Evolutionary conservation across 768 basidiomycete species (phyloP).

Genomic region (Rhizopogon roseolus): DNA sequence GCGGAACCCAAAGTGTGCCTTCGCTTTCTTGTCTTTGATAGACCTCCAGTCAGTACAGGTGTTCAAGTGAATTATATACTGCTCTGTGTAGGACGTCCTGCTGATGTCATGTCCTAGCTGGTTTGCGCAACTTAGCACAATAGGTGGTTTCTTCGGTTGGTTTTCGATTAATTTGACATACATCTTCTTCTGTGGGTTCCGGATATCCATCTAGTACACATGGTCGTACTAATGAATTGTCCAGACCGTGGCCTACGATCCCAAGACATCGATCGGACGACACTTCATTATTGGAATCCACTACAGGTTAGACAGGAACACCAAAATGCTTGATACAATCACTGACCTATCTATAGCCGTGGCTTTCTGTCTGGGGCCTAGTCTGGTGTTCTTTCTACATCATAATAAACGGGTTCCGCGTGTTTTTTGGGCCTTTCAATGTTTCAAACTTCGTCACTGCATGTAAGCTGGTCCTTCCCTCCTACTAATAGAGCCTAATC

Average conservation of each 20-base stretch:
- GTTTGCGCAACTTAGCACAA: conserved; percentile 62
- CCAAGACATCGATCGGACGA: conserved; percentile 61
- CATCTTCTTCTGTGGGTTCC: conserved; percentile 55
- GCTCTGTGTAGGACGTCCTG: too few relatives aligned
- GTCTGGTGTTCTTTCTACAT: conserved; percentile 59
- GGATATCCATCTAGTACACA: background rate
- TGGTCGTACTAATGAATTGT: conserved; percentile 4
- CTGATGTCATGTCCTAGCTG: conserved; percentile 33
- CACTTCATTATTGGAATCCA: conserved; percentile 54
- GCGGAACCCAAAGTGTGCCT: conserved; percentile 28
- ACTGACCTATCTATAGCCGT: conserved; percentile 33
- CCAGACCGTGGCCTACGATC: conserved; percentile 60
- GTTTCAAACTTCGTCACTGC: conserved; percentile 44
- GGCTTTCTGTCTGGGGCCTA: conserved; percentile 63
- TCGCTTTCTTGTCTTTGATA: conserved; percentile 54
- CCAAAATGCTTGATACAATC: conserved; percentile 19
- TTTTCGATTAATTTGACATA: conserved; percentile 64
- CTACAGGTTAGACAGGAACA: conserved; percentile 33
- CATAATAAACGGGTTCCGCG: conserved; percentile 48
- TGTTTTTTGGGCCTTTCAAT: conserved; percentile 56
- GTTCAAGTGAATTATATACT: conserved; percentile 6
- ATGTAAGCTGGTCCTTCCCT: conserved; percentile 27
- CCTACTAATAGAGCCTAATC: conserved; percentile 1
- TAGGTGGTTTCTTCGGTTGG: conserved; percentile 64
- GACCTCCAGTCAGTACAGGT: conserved; percentile 44